A percentile compares a stretch with the other conserved stretches of the same genome.
These are phyloP conservation scores for Boletus sp. DNA, from an alignment of 768 basidiomycete genomes.

Conservation along the genomic window DNA sequence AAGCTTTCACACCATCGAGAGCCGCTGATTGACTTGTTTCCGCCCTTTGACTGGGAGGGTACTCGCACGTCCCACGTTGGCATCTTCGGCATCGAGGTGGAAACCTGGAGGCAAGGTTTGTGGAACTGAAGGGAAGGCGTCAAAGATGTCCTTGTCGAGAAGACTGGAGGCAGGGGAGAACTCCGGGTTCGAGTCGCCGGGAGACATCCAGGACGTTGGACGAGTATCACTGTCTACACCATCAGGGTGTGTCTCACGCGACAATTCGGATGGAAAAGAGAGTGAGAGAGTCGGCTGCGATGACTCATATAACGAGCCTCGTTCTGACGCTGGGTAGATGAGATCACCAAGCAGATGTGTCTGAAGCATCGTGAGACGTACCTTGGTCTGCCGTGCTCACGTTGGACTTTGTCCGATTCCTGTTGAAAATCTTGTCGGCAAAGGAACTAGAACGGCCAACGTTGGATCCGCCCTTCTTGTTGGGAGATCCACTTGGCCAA, in stretches of 20 bases:
- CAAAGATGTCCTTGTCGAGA: slow-evolving; percentile 60
- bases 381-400: slow-evolving; percentile 45
- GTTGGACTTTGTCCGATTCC: slow-evolving; percentile 52
- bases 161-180: slow-evolving; percentile 36
- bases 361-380: slow-evolving; percentile 27
- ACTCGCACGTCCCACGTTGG: slow-evolving; percentile 15
- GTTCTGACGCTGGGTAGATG: slow-evolving; percentile 16
- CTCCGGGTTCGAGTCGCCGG: slow-evolving; percentile 36
- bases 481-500: slow-evolving; percentile 51
- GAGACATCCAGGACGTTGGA: slow-evolving; percentile 50
- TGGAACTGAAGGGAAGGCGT: slow-evolving; percentile 72
- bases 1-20: slow-evolving; percentile 23
- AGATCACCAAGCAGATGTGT: not conserved
- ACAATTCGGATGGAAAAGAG: slow-evolving; percentile 19
- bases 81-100: slow-evolving; percentile 12
- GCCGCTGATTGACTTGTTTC: slow-evolving; percentile 22
- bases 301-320: slow-evolving; percentile 26
- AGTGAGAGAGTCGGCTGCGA: slow-evolving; percentile 24
- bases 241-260: slow-evolving; percentile 11
- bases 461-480: slow-evolving; percentile 46
- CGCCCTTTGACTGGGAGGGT: slow-evolving; percentile 29
- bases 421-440: slow-evolving; percentile 56
- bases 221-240: slow-evolving; percentile 22
- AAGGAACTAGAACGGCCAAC: slow-evolving; percentile 54
- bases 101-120: slow-evolving; percentile 39